A percentile compares a stretch with the other conserved stretches of the same genome.
Evolutionary conservation across 352 stramenopile genomes (phyloP).

Genomic region (Phytophthora sp.): DNA sequence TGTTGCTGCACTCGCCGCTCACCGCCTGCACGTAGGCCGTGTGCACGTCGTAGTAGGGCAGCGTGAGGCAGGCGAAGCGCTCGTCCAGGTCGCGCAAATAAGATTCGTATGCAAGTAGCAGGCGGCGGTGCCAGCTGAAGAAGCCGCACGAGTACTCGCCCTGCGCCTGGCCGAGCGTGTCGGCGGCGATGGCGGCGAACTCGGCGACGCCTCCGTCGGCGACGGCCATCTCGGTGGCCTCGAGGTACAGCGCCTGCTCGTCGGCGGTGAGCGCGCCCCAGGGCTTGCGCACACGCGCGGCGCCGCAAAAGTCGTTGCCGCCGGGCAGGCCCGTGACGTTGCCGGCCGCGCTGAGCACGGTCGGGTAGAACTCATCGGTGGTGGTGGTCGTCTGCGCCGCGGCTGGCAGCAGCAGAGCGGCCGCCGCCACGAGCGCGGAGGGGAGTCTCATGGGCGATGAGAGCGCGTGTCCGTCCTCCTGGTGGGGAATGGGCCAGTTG

Average conservation of each 20-base stretch:
- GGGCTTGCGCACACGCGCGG: conserved; percentile 53
- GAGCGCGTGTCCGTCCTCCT: conserved; percentile 7
- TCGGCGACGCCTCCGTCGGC: conserved; percentile 49
- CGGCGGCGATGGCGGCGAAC: conserved; percentile 57
- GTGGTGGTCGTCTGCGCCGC: conserved; percentile 28
- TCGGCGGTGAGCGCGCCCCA: conserved; percentile 47
- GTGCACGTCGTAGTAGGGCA: conserved; percentile 85
- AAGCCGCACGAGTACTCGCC: conserved; percentile 64
- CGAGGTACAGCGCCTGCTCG: conserved; percentile 65
- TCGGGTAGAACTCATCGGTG: conserved; percentile 35
- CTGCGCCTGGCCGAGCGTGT: conserved; percentile 54
- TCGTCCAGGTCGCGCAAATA: conserved; percentile 63
- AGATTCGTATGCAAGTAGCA: conserved; percentile 69
- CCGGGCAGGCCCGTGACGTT: conserved; percentile 57
- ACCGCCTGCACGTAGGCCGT: conserved; percentile 60
- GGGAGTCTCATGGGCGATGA: conserved; percentile 25
- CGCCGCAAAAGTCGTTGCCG: conserved; percentile 52
- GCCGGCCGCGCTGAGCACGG: conserved; percentile 43
- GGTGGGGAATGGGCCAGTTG: conserved; percentile 16
- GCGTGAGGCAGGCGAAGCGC: conserved; percentile 67
- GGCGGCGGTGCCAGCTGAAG: conserved; percentile 68
- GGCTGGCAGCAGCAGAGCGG: conserved; percentile 9
- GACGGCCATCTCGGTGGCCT: conserved; percentile 50
- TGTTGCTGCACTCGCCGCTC: conserved; percentile 54
- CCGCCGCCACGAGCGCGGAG: conserved; percentile 1